Base-by-base conservation (phyloP, 2,329 filamentous ascomycete species). In the Leptographium galeiforme region DNA sequence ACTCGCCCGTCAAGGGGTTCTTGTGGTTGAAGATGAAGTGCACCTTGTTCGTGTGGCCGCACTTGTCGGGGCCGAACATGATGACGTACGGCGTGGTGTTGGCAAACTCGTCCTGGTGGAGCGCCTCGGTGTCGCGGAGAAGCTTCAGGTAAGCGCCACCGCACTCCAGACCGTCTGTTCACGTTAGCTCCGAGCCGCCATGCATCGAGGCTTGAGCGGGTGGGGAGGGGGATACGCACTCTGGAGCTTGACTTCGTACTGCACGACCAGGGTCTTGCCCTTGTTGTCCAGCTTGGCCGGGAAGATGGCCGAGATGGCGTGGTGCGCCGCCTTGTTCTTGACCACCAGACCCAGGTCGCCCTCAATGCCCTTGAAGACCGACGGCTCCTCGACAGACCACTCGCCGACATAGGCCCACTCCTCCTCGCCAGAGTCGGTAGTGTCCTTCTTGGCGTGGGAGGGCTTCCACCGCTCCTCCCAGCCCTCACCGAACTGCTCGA, bases 1-100 rank as follows among this genome's bases (percentile, higher is more conserved):
- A 98, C 73, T 96, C 89, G 76, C 91, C 91, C 48, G 89, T 96
- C 87, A 95, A 96, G 68, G 93, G 93, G 82, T 97, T 98, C 87
- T 97, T 98, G 86, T 98, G 93, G 74, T 94, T 93, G 83, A 98
- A 95, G 72, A 98, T 98, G 76, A 98, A 95, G 72, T 82, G 79
- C 52, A 94, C 87, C 85, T 97, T 97, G 85, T 98, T 98, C 72
- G 89, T 97, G 69, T 89, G 81, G 71, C 93, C 93, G 70, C 93
- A 98, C 85, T 97, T 97, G 78, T 98, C 93, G 63, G 93, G 93
- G 62, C 93, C 93, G 69, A 98, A 98, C 93, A 98, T 98, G 79
- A 98, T 95, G 63, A 98, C 87, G 68, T 98, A 98, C 49, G 93
- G 93, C 45, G 91, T 95, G 57, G 85, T 82, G 74, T 98, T 97